These are phyloP conservation scores for Trichoderma brevicompactum DNA, from an alignment of 2,329 filamentous ascomycete species.

Conservation along the genomic window DNA sequence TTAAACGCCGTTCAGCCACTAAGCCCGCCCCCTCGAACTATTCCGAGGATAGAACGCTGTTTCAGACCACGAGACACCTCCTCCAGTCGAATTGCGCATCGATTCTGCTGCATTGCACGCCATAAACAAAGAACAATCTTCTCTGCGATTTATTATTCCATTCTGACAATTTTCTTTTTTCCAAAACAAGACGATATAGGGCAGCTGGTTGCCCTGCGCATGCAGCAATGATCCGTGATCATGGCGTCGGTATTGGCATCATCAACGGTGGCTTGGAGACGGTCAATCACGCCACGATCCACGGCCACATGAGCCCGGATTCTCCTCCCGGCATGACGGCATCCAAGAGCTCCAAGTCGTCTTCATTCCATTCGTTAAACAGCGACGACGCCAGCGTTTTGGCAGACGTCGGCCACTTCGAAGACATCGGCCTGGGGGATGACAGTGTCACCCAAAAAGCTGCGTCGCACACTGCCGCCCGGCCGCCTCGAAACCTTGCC, in stretches of 20 bases:
- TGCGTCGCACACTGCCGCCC: constrained; percentile 50
- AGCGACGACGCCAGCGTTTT: constrained; percentile 73
- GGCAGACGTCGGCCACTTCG: constrained; percentile 80
- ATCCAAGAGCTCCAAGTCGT: constrained; percentile 90
- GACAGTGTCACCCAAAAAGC: constrained; percentile 55
- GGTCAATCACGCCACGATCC: constrained; percentile 3
- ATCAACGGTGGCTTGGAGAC: constrained; percentile 27
- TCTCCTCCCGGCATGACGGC: constrained; percentile 67
- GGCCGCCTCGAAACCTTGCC: constrained; percentile 42
- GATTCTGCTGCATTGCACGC: not conserved
- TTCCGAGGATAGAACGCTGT: constrained; percentile 10
- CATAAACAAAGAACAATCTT: not conserved
- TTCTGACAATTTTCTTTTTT: not conserved
- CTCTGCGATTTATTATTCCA: not conserved
- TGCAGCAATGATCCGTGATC: constrained; percentile 40
- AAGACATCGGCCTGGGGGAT: constrained; percentile 88
- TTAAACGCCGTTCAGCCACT: not conserved
- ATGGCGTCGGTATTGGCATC: constrained; percentile 36
- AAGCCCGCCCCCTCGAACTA: not conserved
- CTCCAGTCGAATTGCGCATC: constrained; percentile 1
- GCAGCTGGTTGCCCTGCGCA: constrained; percentile 30
- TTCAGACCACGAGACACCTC: constrained; percentile 18
- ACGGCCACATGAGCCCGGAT: constrained; percentile 41
- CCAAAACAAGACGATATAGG: not conserved
- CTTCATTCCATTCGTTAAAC: constrained; percentile 80